Conservation (phyloP, 2,329 filamentous ascomycete genomes). For the Paracamarosporium sp. region DNA sequence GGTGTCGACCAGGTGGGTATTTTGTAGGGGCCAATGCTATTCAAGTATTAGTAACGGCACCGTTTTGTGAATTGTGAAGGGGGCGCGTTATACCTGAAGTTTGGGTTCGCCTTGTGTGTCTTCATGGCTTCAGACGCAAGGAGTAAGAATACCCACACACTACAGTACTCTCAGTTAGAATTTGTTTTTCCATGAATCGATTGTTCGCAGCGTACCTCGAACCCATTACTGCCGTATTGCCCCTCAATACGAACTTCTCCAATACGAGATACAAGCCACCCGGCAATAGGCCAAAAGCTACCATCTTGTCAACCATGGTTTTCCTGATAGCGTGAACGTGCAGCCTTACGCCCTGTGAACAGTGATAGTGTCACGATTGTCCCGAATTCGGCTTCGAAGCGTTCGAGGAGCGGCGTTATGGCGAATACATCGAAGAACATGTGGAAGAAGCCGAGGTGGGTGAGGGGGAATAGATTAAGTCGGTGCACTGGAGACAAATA, state of each 20-base stretch:
- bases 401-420: slow-evolving; percentile 85
- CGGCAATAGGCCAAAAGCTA: slow-evolving; percentile 66
- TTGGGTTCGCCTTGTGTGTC: slow-evolving; percentile 81
- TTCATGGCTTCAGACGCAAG: slow-evolving; percentile 85
- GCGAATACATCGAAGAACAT: slow-evolving; percentile 79
- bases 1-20: slow-evolving; percentile 95
- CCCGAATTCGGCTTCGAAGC: slow-evolving; percentile 91
- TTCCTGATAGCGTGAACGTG: slow-evolving; percentile 51
- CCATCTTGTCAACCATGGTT: slow-evolving; percentile 41
- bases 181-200: neutral
- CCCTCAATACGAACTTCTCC: slow-evolving; percentile 74
- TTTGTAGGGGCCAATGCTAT: slow-evolving; percentile 64
- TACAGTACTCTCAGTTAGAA: slow-evolving; percentile 47
- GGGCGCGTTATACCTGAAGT: slow-evolving; percentile 62
- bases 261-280: slow-evolving; percentile 81
- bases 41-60: slow-evolving; percentile 29
- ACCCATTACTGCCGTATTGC: slow-evolving; percentile 79
- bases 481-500: slow-evolving; percentile 73
- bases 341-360: slow-evolving; percentile 82
- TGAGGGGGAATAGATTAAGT: slow-evolving; percentile 88
- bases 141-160: slow-evolving; percentile 91
- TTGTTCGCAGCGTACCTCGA: slow-evolving; percentile 67
- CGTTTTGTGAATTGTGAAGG: neutral
- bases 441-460: slow-evolving; percentile 84
- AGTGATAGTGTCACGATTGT: slow-evolving; percentile 86